phyloP scores from a whole-genome alignment of 2,329 filamentous ascomycete genomes.

The Lachnellula suecica region DNA sequence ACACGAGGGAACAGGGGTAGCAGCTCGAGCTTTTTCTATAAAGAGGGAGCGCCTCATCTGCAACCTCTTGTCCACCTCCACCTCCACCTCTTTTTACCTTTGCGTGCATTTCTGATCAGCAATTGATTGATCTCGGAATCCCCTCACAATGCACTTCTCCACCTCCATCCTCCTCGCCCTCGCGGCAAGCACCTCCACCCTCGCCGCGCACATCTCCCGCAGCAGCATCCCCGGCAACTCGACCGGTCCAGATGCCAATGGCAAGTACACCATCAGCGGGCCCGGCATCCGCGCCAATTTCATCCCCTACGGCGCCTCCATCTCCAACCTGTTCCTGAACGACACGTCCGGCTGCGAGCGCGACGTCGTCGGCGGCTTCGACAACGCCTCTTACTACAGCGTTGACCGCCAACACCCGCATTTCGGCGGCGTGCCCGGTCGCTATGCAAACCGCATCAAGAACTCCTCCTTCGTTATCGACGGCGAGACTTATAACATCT shows the following conservation, averaged over 20 bases:
- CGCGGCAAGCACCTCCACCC: no score
- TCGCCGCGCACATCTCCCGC: no score
- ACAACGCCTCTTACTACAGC: conserved; percentile 72
- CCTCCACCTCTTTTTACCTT: no score
- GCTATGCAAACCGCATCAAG: conserved; percentile 80
- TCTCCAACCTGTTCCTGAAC: conserved; percentile 69
- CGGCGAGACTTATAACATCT: conserved; percentile 56
- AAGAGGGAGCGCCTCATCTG: no score
- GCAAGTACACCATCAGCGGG: conserved; percentile 72
- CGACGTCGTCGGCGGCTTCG: conserved; percentile 72
- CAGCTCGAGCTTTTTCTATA: no score
- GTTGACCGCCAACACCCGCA: conserved; percentile 66
- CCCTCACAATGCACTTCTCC: conserved; percentile 17
- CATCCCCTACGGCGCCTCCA: conserved; percentile 72
- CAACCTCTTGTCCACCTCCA: no score
- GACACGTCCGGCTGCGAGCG: conserved; percentile 67
- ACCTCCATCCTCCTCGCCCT: no score
- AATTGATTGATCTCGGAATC: not conserved
- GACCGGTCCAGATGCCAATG: conserved; percentile 50
- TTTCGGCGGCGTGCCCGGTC: conserved; percentile 70
- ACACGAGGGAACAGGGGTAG: no score
- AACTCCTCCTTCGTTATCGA: conserved; percentile 73
- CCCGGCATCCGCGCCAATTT: conserved; percentile 67
- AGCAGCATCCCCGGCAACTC: conserved; percentile 22
- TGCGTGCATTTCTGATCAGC: no score